phyloP scores from a whole-genome alignment of 2,329 filamentous ascomycete genomes.

The Paecilomyces dactylethromorphus region DNA sequence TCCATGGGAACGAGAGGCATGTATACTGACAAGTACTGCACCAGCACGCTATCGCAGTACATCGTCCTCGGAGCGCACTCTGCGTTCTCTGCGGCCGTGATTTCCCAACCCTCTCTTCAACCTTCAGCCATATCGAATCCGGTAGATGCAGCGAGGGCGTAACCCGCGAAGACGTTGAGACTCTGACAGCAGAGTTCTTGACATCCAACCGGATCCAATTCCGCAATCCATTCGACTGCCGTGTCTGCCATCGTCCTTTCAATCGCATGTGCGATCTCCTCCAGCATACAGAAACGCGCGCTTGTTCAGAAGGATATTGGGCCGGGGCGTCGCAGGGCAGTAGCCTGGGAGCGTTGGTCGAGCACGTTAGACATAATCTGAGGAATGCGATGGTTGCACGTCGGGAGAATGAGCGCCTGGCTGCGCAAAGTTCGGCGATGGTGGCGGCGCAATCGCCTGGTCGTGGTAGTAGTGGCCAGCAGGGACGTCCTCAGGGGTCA shows the following conservation, averaged over 20 bases:
- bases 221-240: constrained; percentile 8
- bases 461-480: background rate
- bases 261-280: constrained; percentile 12
- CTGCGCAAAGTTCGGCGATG: background rate
- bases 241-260: constrained; percentile 9
- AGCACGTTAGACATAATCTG: constrained; percentile 8
- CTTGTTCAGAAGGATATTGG: constrained; percentile 11
- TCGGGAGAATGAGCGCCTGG: background rate
- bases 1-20: too few relatives aligned
- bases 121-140: constrained; percentile 17
- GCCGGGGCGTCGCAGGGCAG: constrained; percentile 1
- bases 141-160: constrained; percentile 11
- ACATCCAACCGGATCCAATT: background rate
- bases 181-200: constrained; percentile 6
- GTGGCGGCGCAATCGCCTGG: background rate
- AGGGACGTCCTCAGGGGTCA: background rate
- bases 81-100: constrained; percentile 12
- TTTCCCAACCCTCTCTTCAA: constrained; percentile 10
- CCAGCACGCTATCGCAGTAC: constrained; percentile 2
- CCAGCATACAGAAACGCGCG: constrained; percentile 14
- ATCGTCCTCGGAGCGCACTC: constrained; percentile 9
- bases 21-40: background rate
- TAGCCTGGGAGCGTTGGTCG: constrained; percentile 7
- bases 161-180: constrained; percentile 5
- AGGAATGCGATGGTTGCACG: background rate